Conservation (phyloP, 208 protist species). For the Zelonia costaricensis region DNA sequence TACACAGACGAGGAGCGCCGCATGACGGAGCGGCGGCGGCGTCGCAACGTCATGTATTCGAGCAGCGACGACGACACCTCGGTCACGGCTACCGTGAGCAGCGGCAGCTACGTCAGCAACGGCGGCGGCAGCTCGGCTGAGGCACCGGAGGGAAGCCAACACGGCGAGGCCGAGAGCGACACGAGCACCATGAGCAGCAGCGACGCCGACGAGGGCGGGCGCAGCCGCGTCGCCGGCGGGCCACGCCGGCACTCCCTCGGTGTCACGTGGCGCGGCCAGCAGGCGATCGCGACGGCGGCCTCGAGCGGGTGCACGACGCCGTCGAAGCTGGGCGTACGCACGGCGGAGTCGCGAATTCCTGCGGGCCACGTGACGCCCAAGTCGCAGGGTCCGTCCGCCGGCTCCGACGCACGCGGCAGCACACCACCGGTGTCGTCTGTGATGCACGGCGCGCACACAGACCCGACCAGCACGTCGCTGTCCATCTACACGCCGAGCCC, state of each 20-base stretch:
- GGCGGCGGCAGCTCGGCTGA: neutral
- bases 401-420: neutral
- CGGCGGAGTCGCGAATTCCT: neutral
- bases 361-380: neutral
- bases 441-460: neutral
- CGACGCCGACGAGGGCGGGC: neutral
- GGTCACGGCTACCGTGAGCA: neutral
- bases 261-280: neutral
- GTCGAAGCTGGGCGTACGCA: neutral
- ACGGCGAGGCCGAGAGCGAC: slow-evolving; percentile 1
- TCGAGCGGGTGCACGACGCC: neutral
- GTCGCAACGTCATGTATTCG: slow-evolving; percentile 9
- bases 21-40: slow-evolving; percentile 31
- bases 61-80: slow-evolving; percentile 30
- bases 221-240: neutral
- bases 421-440: neutral
- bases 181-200: slow-evolving; percentile 3
- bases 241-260: neutral
- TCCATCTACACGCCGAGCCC: neutral
- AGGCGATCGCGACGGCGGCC: neutral
- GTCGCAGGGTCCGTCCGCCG: neutral
- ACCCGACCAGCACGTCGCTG: slow-evolving; percentile 2
- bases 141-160: neutral
- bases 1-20: slow-evolving; percentile 33
- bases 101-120: slow-evolving; percentile 6